These are phyloP conservation scores for Cryptococcus neoformans DNA, from an alignment of 1,284 basidiomycete genomes.

Conservation along the genomic window DNA sequence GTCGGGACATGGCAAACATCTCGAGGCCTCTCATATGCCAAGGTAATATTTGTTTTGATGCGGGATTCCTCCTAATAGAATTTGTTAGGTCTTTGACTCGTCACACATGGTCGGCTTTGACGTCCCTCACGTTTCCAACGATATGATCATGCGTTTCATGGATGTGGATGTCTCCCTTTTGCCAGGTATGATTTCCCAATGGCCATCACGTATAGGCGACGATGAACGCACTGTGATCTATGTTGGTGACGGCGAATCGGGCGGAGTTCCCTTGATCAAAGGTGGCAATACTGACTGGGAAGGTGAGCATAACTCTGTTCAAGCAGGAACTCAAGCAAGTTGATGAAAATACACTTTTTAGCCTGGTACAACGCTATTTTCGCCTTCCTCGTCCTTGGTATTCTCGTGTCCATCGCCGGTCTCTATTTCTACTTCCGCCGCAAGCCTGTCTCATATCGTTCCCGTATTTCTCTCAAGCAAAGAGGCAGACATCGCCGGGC, in stretches of 20 bases:
- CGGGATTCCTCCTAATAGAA: neutral
- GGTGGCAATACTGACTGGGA: constrained; percentile 76
- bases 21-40: constrained; percentile 90
- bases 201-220: constrained; percentile 37
- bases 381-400: constrained; percentile 71
- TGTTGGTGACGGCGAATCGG: constrained; percentile 23
- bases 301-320: constrained; percentile 53
- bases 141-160: constrained; percentile 98
- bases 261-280: constrained; percentile 58
- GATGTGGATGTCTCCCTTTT: constrained; percentile 78
- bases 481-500: neutral
- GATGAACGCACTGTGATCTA: constrained; percentile 36
- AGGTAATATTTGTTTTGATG: constrained; percentile 53
- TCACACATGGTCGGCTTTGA: constrained; percentile 94
- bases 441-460: constrained; percentile 38
- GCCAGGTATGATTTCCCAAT: constrained; percentile 65
- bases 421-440: constrained; percentile 37
- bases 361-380: constrained; percentile 92
- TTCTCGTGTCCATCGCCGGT: constrained; percentile 69
- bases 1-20: constrained; percentile 89
- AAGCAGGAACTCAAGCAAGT: neutral
- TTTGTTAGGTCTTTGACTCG: constrained; percentile 55
- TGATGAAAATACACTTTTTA: constrained; percentile 34
- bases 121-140: constrained; percentile 81
- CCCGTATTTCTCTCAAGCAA: constrained; percentile 10